phyloP scores from a whole-genome alignment of 441 rosid species.

The Dalechampia spathulata region DNA sequence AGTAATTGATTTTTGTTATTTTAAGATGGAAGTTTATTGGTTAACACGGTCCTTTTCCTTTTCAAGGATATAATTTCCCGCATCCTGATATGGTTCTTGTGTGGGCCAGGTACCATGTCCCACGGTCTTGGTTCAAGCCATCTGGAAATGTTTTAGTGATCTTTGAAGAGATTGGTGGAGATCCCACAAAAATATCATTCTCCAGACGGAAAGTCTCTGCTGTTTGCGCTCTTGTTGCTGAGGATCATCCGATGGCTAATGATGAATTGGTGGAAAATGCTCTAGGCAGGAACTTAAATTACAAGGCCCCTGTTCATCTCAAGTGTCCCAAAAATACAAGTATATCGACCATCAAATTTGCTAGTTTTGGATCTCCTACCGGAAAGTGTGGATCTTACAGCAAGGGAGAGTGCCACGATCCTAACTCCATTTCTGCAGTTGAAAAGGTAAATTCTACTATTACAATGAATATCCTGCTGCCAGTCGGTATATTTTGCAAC shows the following conservation, averaged over 20 bases:
- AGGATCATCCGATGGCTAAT: conserved; percentile 32
- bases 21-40: not conserved
- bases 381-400: conserved; percentile 51
- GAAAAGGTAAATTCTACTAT: conserved; percentile 35
- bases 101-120: conserved; percentile 81
- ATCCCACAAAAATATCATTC: conserved; percentile 61
- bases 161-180: conserved; percentile 90
- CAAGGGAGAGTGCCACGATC: conserved; percentile 48
- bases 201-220: conserved; percentile 49
- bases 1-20: not conserved
- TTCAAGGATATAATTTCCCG: not conserved
- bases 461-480: no score
- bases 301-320: conserved; percentile 29
- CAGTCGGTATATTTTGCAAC: no score
- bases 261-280: conserved; percentile 11
- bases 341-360: conserved; percentile 44
- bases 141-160: conserved; percentile 78
- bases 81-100: not conserved
- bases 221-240: conserved; percentile 28
- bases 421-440: conserved; percentile 30
- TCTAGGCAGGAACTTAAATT: conserved; percentile 13
- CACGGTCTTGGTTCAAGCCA: conserved; percentile 91
- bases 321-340: conserved; percentile 33
- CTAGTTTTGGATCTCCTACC: conserved; percentile 56
- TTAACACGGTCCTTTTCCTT: not conserved